Base-by-base conservation (phyloP, 345 rosid species). In the Theobroma cacao region DNA sequence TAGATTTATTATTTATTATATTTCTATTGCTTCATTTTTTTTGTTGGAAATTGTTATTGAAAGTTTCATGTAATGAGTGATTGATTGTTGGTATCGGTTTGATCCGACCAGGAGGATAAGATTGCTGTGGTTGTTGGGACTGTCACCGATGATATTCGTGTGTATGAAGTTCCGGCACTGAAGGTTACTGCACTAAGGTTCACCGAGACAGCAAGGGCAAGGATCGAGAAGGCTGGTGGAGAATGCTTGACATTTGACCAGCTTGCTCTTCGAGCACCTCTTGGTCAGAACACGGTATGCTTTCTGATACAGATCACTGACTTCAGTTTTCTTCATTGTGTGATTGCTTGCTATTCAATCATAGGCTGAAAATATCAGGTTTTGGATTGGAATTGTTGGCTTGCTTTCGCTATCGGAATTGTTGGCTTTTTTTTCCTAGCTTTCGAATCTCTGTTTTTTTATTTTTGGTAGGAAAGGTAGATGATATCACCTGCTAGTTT, bases 211-310 rank as follows among this genome's bases (percentile, higher is more conserved):
- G 99, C 93, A 0, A 90, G 97, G 68, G 98, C 98, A 11, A 93
- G 98, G 79, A 95, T 95, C 56, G 98, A 91, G 91, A 93, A 91
- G 84, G 98, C 99, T 15, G 99, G 99, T 67, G 97, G 98, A 52
- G 94, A 95, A 77, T 95, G 98, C 84, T 79, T 92, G 83, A 95
- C 98, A 6, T 93, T 95, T 75, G 98, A 93, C 59, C 98, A 91
- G 81, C 94, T 93, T 83, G 98, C 98, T 50, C 90, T 94, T 58
- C 80, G 81, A n/a, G 98, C 98, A 80, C 98, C 98, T 14, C 85
- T 94, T 75, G 98, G 98, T 1, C 98, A 94, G 87, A 93, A 93
- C 90, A 94, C 97, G 78, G 98, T 94, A 84, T 80, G 82, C 56
- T 24, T 50, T n/a, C 26, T 76, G 26, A 53, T 3, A 11, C 26